Conservation (phyloP, 768 basidiomycete genomes). For the Gyrodon lividus region DNA sequence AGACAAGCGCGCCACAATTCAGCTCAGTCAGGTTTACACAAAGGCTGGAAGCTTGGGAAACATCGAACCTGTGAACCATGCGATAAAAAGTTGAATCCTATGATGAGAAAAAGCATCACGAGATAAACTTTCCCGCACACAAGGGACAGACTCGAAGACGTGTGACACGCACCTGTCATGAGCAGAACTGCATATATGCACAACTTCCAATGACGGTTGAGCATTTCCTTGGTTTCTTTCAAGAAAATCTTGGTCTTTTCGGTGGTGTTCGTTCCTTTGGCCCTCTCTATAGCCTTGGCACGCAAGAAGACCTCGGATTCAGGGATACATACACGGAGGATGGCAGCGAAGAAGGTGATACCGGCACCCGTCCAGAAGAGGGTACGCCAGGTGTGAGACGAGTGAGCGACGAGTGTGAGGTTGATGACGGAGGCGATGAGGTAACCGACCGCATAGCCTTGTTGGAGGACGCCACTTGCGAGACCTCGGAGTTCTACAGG, state of each 20-base stretch:
- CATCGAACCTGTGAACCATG: constrained; percentile 61
- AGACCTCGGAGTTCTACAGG: constrained; percentile 86
- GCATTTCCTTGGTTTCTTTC: constrained; percentile 69
- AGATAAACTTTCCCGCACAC: not conserved
- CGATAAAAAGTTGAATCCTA: constrained; percentile 75
- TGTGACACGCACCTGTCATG: constrained; percentile 52
- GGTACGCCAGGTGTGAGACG: constrained; percentile 58
- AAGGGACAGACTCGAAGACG: not conserved
- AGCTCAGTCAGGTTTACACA: not conserved
- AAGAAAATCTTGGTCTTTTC: constrained; percentile 73
- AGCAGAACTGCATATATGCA: constrained; percentile 84
- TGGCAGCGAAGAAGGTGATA: constrained; percentile 67
- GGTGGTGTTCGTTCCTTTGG: constrained; percentile 32
- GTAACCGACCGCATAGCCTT: constrained; percentile 88
- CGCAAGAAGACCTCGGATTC: constrained; percentile 75
- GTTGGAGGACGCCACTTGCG: constrained; percentile 80
- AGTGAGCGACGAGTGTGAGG: constrained; percentile 48
- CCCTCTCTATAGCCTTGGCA: constrained; percentile 55
- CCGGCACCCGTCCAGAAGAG: constrained; percentile 82
- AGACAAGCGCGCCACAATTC: not conserved
- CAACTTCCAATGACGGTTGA: constrained; percentile 76
- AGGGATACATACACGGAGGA: constrained; percentile 64
- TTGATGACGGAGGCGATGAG: constrained; percentile 84
- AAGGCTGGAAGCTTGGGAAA: not conserved
- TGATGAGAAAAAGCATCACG: not conserved